Conservation (phyloP, 768 basidiomycete genomes). For the Leccinum subtestaceum region DNA sequence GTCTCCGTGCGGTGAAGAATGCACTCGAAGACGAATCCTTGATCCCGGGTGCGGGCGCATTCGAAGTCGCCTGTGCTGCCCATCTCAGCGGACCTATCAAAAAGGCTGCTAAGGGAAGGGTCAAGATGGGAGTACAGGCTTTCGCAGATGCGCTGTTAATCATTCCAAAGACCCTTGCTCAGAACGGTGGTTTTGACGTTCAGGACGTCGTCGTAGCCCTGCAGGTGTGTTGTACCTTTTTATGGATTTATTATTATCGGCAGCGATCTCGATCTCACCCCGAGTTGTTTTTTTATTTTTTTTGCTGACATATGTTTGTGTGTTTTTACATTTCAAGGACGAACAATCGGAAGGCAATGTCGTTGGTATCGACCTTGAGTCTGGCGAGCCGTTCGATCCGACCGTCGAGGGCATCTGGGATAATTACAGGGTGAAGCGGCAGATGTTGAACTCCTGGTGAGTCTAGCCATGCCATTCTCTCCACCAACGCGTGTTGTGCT, state of each 20-base stretch:
- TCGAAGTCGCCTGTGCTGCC: conserved; percentile 89
- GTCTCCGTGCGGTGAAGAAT: conserved; percentile 94
- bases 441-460: conserved; percentile 97
- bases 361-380: conserved; percentile 88
- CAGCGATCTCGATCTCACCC: conserved; percentile 8
- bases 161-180: conserved; percentile 94
- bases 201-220: conserved; percentile 91
- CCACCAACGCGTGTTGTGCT: conserved; percentile 21
- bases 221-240: conserved; percentile 54
- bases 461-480: conserved; percentile 25
- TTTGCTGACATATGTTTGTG: neutral
- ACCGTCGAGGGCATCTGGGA: conserved; percentile 97
- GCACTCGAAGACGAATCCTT: conserved; percentile 86
- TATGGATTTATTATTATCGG: conserved; percentile 2
- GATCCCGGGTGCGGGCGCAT: conserved; percentile 96
- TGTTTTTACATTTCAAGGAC: conserved; percentile 50
- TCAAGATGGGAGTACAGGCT: conserved; percentile 96
- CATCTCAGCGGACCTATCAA: conserved; percentile 80
- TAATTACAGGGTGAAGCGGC: conserved; percentile 97
- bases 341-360: conserved; percentile 92
- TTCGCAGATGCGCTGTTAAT: conserved; percentile 92
- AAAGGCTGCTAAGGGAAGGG: conserved; percentile 86
- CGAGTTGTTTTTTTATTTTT: neutral
- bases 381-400: conserved; percentile 96
- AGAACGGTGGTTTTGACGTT: conserved; percentile 96